Conservation (phyloP, 352 stramenopile genomes). For the Elongisporangium prolatum region DNA sequence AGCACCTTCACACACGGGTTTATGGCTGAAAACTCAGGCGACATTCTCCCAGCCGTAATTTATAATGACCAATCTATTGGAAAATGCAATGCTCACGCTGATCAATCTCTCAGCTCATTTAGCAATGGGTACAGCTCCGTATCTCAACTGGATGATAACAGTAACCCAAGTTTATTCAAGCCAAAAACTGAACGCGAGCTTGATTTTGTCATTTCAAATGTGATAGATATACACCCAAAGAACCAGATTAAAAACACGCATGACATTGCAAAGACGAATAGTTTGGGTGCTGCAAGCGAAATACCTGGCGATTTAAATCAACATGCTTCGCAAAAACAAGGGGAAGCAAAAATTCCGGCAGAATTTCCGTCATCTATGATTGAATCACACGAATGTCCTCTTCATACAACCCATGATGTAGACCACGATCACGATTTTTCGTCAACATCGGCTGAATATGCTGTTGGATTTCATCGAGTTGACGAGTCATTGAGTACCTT, state of each 20-base stretch:
- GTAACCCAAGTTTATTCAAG: conserved; percentile 51
- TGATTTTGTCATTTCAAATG: background rate
- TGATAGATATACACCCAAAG: background rate
- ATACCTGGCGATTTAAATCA: background rate
- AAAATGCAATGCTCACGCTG: conserved; percentile 4
- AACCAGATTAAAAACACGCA: background rate
- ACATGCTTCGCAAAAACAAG: background rate
- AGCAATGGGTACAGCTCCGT: conserved; percentile 19
- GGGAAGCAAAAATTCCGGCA: conserved; percentile 22
- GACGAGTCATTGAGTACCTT: conserved; percentile 37
- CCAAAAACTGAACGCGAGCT: conserved; percentile 4
- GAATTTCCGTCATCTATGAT: no score
- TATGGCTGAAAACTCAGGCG: conserved; percentile 1
- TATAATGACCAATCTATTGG: background rate
- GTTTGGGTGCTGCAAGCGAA: background rate
- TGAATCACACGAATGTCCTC: conserved; percentile 14
- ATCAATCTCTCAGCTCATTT: conserved; percentile 36
- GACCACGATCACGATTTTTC: no score
- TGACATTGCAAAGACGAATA: background rate
- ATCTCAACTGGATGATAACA: background rate
- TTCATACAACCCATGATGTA: no score
- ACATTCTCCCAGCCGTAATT: background rate
- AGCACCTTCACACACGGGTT: conserved; percentile 45
- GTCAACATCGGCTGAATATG: conserved; percentile 15
- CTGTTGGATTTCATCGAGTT: conserved; percentile 4